Conservation (phyloP, 805 yeast genomes). For the Sugiyamaella americana region DNA sequence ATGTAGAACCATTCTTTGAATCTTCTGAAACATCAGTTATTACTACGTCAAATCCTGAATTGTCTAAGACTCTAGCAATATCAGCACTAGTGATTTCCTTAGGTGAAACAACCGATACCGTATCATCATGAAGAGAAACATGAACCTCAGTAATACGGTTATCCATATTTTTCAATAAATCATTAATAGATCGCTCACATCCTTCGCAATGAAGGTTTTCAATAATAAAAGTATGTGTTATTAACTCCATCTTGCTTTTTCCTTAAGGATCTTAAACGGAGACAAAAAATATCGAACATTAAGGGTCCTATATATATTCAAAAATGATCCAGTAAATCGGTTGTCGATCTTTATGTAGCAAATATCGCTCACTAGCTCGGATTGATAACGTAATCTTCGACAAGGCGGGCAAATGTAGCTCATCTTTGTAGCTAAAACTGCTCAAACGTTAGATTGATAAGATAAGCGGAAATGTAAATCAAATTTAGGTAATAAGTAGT, state of each 20-base stretch:
- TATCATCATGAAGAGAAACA: conserved; percentile 25
- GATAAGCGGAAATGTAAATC: too few species aligned
- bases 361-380: too few species aligned
- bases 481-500: too few species aligned
- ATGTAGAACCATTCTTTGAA: neutral
- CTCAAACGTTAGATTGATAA: too few species aligned
- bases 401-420: too few species aligned
- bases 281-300: too few species aligned
- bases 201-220: conserved; percentile 52
- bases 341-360: too few species aligned
- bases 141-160: conserved; percentile 13
- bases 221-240: conserved; percentile 24
- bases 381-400: too few species aligned
- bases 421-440: too few species aligned
- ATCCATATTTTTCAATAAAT: conserved; percentile 27
- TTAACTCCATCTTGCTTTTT: conserved; percentile 16
- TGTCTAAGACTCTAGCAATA: conserved; percentile 17
- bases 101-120: conserved; percentile 26
- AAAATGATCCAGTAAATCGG: too few species aligned
- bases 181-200: conserved; percentile 40
- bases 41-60: conserved; percentile 26
- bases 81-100: conserved; percentile 15
- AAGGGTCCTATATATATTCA: too few species aligned
- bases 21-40: conserved; percentile 13
- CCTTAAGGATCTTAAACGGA: too few species aligned